Evolutionary conservation across 2,329 filamentous ascomycete species (phyloP), one percentile per base, ranked within the genome.

Genomic region (Taxawa tesnikishii): DNA sequence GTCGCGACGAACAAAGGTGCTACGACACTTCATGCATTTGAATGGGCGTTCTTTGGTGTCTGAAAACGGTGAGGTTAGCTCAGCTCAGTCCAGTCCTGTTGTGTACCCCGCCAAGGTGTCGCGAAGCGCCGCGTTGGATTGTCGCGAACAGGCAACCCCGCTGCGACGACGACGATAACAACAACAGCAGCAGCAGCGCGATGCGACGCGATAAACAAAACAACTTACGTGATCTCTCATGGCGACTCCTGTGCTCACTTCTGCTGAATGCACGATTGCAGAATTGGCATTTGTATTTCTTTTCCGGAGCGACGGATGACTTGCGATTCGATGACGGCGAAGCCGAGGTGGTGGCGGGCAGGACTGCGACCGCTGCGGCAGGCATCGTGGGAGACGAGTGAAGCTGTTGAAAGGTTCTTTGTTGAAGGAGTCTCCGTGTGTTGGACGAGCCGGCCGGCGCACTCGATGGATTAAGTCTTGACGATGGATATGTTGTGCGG

Each of bases 221-320:
- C 34, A 41, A 88, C 88, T 70, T 90, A 96, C 90, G 90, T 58
- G 85, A 94, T 64, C 90, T 75, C 64, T 98, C 90, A 62, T 98
- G 90, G 61, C 90, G 74, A 63, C 85, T 94, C 49, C 90, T 76
- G 61, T 98, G 90, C 62, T 98, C 90, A 59, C 85, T 94, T 59
- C 90, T 73, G 65, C 87, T 94, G 60, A 98, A 98, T 43, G 90
- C 90, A 60, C 90, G 75, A 63, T 87, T 87, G 68, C 90, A 96
- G 62, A 94, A 96, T 68, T 94, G 85, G 67, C 90, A 98, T 61
- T 96, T 94, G 75, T 98, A 98, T 64, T 94, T 94, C 69, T 92
- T 88, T 68, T 96, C 90, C 35, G 87, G 84, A 48, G 75, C 79
- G 48, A 78, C 64, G 40, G 51, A 50, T 3, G 79, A 68, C 45